phyloP scores from a whole-genome alignment of 768 basidiomycete species.

The Imleria badia region DNA sequence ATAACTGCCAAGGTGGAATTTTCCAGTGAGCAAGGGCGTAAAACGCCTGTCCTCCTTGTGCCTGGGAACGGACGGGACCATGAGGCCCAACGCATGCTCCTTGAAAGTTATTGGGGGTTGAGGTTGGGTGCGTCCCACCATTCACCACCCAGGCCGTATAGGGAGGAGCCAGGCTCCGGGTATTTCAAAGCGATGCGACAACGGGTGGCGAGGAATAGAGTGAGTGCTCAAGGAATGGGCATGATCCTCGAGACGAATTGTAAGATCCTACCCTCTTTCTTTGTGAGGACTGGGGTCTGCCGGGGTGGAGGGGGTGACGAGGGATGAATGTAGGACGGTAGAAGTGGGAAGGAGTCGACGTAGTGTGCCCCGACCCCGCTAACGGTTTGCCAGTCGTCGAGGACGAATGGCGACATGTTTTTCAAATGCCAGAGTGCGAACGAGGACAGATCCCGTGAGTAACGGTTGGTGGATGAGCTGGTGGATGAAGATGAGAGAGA shows the following conservation, averaged over 20 bases:
- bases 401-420: conserved; percentile 82
- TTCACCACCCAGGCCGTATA: conserved; percentile 56
- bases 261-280: conserved; percentile 49
- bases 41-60: neutral
- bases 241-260: conserved; percentile 72
- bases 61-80: conserved; percentile 1
- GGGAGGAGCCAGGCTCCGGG: conserved; percentile 13
- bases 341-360: conserved; percentile 39
- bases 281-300: neutral
- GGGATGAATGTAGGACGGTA: conserved; percentile 32
- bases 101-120: conserved; percentile 4
- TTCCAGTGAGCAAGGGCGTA: conserved; percentile 11
- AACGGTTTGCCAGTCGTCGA: conserved; percentile 93
- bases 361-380: conserved; percentile 70
- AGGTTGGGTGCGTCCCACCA: conserved; percentile 69
- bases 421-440: conserved; percentile 82
- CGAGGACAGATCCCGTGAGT: conserved; percentile 78
- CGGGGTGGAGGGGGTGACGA: neutral
- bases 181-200: conserved; percentile 34
- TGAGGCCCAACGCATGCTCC: conserved; percentile 11
- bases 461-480: neutral
- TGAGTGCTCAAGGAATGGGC: conserved; percentile 47
- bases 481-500: conserved; percentile 9
- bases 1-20: conserved; percentile 34
- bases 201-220: conserved; percentile 62